phyloP scores from a whole-genome alignment of 148 eudicot genomes.

The Chenopodium formosanum region DNA sequence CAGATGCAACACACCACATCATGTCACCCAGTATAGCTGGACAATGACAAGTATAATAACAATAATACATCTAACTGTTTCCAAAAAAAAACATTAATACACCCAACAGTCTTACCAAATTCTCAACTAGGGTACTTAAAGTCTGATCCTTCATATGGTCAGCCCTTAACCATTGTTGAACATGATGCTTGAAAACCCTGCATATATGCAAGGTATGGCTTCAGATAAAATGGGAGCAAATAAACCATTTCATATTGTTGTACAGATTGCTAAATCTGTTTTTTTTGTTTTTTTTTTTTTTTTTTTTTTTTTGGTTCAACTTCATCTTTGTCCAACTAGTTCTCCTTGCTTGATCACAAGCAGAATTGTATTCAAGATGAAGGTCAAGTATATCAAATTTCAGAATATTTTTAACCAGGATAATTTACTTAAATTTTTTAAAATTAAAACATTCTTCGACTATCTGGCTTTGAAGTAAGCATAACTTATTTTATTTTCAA shows the following conservation, averaged over 20 bases:
- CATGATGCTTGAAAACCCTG: slow-evolving; percentile 84
- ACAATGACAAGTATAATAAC: not conserved
- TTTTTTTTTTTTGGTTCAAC: not conserved
- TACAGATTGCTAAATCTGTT: not conserved
- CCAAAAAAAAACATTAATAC: too few species aligned
- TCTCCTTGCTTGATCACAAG: not conserved
- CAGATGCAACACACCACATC: not conserved
- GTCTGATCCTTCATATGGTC: slow-evolving; percentile 51
- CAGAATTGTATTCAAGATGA: not conserved
- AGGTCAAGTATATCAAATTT: not conserved
- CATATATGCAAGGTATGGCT: slow-evolving; percentile 17
- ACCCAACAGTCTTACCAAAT: slow-evolving; percentile 44
- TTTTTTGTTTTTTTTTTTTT: too few species aligned
- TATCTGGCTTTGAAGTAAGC: not conserved
- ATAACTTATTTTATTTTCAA: not conserved
- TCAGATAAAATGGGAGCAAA: not conserved
- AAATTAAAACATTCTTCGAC: not conserved
- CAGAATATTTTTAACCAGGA: not conserved
- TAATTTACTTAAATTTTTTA: too few species aligned
- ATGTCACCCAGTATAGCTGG: not conserved
- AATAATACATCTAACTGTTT: not conserved
- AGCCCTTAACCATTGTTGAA: slow-evolving; percentile 59
- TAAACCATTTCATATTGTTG: not conserved
- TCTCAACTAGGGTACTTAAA: slow-evolving; percentile 47
- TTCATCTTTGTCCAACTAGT: not conserved